Evolutionary conservation across 163 green algal genomes (phyloP), one percentile per base, ranked within the genome.

Genomic region (Prototheca stagnorum): DNA sequence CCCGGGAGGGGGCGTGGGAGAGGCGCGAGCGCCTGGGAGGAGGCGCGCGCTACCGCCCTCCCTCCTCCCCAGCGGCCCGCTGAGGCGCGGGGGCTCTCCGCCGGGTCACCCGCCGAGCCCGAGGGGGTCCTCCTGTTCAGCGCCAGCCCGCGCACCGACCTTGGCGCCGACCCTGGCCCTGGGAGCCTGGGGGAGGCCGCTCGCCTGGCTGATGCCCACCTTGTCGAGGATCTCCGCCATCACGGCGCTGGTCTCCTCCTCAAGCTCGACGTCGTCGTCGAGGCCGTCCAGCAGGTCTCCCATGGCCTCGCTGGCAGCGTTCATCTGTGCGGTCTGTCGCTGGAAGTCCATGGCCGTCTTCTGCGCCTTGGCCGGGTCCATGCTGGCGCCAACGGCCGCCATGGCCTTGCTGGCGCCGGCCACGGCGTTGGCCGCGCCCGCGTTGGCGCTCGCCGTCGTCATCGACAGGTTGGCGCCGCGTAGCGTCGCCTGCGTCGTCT

Each of bases 171-270:
- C 17, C 19, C 41, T 42, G 12, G 49, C 56, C 43, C 59, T 54
- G 2, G 64, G 67, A 0, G 64, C 69, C 11, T 36, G 39, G 8
- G 50, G 56, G 43, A 91, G 48, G 23, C 64, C 42, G 2, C 72
- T 48, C 4, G 49, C 43, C 14, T 85, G 33, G 50, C 86, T 75
- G 1, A 91, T 57, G 3, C 82, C 82, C 26, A 92, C 88, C 56
- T 86, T 76, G 55, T 91, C 82, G 54, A 92, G 57, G 23, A 92
- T 69, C 73, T 87, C 70, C 40, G 72, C 70, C 36, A 93, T 70
- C 11, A 93, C 55, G 19, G 84, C 74, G 35, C 72, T 55, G 0
- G 73, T 76, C 57, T 93, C 83, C 1, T 76, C 80, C 45, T 91
- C 77, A 29, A 55, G 49, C 5, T 75, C 77, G 2, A 86, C 83